These are phyloP conservation scores for Apiotrichum brassicae DNA, from an alignment of 1,284 basidiomycete species.

Conservation along the genomic window DNA sequence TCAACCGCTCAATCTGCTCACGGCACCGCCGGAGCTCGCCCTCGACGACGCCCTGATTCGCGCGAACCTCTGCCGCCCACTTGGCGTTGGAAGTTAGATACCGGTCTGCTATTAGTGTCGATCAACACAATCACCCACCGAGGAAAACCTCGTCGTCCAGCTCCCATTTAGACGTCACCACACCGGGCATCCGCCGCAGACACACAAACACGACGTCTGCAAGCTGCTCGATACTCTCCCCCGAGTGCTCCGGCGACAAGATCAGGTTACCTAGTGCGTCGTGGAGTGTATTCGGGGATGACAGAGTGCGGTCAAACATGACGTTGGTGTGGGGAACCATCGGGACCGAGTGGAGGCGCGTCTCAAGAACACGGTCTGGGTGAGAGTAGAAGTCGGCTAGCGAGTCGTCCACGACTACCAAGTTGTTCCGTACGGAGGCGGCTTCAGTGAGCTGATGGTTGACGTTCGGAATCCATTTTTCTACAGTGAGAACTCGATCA, in stretches of 20 bases:
- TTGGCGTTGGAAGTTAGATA: conserved; percentile 29
- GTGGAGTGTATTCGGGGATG: conserved; percentile 18
- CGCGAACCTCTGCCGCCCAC: conserved; percentile 32
- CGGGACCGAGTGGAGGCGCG: conserved; percentile 1
- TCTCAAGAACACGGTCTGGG: conserved; percentile 7
- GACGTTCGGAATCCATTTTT: background rate
- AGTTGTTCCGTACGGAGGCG: background rate
- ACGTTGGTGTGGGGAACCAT: conserved; percentile 5
- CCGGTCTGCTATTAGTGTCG: conserved; percentile 26
- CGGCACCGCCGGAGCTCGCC: conserved; percentile 27
- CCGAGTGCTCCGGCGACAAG: conserved; percentile 24
- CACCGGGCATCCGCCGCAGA: conserved; percentile 18
- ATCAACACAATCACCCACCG: conserved; percentile 21
- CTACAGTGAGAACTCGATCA: background rate
- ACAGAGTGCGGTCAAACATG: conserved; percentile 4
- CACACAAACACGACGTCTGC: conserved; percentile 31
- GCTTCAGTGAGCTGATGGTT: background rate
- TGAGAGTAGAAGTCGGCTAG: conserved; percentile 2
- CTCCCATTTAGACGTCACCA: conserved; percentile 27
- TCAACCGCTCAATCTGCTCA: conserved; percentile 30
- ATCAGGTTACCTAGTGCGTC: conserved; percentile 22
- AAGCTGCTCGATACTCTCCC: conserved; percentile 21
- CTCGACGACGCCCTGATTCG: conserved; percentile 25
- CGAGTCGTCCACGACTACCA: background rate
- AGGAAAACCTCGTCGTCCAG: conserved; percentile 33